Conservation (phyloP, 768 basidiomycete species). For the Suillus americanus region DNA sequence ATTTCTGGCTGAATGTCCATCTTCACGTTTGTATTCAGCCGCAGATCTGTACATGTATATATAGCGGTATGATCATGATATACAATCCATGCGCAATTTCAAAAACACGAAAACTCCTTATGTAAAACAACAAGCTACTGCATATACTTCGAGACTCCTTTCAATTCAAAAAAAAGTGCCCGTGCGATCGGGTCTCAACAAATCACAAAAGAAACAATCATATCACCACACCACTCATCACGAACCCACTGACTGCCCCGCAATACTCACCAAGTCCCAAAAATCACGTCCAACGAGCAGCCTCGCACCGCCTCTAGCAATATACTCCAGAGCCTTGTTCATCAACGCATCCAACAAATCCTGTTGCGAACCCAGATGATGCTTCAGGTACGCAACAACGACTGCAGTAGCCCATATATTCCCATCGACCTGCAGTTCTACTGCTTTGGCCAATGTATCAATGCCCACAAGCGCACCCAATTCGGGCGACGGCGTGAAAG, state of each 20-base stretch:
- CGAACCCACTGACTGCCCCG: neutral
- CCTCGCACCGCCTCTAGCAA: slow-evolving; percentile 19
- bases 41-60: too few species aligned
- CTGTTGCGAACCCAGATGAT: slow-evolving; percentile 32
- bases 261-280: neutral
- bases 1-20: too few species aligned
- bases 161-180: neutral
- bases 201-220: neutral
- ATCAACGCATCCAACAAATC: slow-evolving; percentile 43
- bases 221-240: neutral
- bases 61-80: too few species aligned
- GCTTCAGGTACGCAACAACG: slow-evolving; percentile 45
- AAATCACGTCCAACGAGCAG: slow-evolving; percentile 9
- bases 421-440: slow-evolving; percentile 30
- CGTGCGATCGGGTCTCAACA: neutral
- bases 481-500: slow-evolving; percentile 36
- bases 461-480: slow-evolving; percentile 39
- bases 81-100: too few species aligned
- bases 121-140: neutral
- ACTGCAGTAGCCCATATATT: slow-evolving; percentile 51
- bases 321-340: slow-evolving; percentile 42
- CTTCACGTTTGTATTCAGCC: too few species aligned
- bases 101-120: neutral
- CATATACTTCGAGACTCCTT: neutral
- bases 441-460: slow-evolving; percentile 30